Percentiles rank a stretch among this genome's conserved stretches.
Evolutionary conservation across 2,329 filamentous ascomycete species (phyloP).

Genomic region (Ophiostoma piceae): DNA sequence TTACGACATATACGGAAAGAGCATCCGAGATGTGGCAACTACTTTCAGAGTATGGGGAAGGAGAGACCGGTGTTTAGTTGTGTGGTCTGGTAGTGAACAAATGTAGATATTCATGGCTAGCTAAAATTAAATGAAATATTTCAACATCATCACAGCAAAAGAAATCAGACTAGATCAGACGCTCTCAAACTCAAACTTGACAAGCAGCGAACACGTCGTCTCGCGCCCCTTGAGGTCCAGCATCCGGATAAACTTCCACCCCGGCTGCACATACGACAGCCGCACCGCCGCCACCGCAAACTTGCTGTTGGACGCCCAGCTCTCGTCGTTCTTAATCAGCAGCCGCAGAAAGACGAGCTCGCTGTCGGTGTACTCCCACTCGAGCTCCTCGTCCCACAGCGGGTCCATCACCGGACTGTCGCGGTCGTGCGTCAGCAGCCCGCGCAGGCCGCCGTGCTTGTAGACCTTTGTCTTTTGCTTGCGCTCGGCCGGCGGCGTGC

Average conservation of each 20-base stretch:
- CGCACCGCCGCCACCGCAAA: constrained; percentile 7
- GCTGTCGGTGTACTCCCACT: constrained; percentile 8
- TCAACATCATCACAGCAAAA: no score
- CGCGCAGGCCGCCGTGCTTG: constrained; percentile 6
- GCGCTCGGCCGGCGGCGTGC: constrained; percentile 3
- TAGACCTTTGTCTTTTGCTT: neutral
- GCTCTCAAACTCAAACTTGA: constrained; percentile 2
- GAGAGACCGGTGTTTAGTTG: no score
- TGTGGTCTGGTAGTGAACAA: no score
- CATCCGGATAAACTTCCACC: constrained; percentile 12
- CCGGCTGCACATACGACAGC: constrained; percentile 5
- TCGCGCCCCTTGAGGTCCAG: constrained; percentile 5
- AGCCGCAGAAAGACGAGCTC: constrained; percentile 6
- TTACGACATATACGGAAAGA: no score
- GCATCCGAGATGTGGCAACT: no score
- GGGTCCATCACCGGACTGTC: constrained; percentile 4
- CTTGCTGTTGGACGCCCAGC: constrained; percentile 2
- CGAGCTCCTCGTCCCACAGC: constrained; percentile 10
- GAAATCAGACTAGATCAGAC: neutral
- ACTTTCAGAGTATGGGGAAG: no score
- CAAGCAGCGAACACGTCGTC: constrained; percentile 5
- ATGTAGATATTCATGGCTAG: no score
- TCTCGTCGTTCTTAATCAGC: constrained; percentile 11
- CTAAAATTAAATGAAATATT: no score
- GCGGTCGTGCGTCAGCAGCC: neutral